phyloP scores from a whole-genome alignment of 768 basidiomycete species.

The Suillus tomentosus region DNA sequence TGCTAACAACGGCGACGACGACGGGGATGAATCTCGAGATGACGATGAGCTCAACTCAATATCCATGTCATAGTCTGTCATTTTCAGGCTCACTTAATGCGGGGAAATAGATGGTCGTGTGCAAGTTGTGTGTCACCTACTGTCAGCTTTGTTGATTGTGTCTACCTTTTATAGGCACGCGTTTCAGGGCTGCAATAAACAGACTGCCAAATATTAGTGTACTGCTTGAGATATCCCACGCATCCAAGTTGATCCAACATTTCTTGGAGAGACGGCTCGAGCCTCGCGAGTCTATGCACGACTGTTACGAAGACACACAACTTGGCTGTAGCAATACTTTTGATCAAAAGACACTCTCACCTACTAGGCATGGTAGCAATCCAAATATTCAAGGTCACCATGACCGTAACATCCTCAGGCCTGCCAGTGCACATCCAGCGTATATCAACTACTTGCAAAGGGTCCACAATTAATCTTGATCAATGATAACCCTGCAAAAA shows the following conservation, averaged over 20 bases:
- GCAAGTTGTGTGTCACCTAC: conserved; percentile 6
- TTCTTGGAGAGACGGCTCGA: background rate
- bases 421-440: background rate
- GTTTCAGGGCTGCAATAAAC: background rate
- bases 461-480: background rate
- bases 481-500: conserved; percentile 5
- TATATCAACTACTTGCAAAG: background rate
- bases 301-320: background rate
- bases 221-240: too few species aligned
- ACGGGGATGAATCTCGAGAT: conserved; percentile 45
- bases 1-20: conserved; percentile 48
- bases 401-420: background rate
- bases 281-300: background rate
- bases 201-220: too few species aligned
- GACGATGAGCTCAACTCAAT: conserved; percentile 8
- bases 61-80: conserved; percentile 9
- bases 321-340: background rate
- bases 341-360: background rate
- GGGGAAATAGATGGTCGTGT: conserved; percentile 8
- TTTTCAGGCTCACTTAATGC: background rate
- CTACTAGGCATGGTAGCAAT: background rate
- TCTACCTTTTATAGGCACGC: conserved; percentile 7
- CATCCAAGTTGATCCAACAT: background rate
- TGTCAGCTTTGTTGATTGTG: conserved; percentile 1
- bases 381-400: background rate